Evolutionary conservation across 495 filamentous ascomycete genomes (phyloP).

Genomic region (Podospora pseudoanserina): DNA sequence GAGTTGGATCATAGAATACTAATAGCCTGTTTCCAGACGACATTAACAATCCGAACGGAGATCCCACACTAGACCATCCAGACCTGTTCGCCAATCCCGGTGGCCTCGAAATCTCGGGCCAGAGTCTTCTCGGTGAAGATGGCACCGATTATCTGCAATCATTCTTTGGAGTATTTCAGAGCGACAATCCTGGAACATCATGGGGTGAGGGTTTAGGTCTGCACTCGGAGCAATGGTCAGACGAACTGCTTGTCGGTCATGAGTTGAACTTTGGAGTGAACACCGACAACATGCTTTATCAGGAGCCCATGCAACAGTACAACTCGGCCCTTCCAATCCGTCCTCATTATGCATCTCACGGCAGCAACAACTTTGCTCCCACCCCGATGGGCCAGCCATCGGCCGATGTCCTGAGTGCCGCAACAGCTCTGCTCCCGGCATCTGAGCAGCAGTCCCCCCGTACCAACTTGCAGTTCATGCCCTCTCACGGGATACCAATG

Average conservation of each 20-base stretch:
- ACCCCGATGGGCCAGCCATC: slow-evolving; percentile 18
- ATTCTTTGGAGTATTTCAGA: background rate
- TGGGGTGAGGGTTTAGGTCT: background rate
- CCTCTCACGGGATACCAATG: background rate
- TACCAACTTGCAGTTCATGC: background rate
- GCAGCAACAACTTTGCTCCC: slow-evolving; percentile 6
- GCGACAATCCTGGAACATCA: background rate
- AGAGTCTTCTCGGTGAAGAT: background rate
- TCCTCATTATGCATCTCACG: background rate
- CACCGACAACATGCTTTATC: background rate
- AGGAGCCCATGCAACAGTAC: background rate
- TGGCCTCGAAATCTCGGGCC: background rate
- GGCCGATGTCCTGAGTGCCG: slow-evolving; percentile 48
- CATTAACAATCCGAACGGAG: background rate
- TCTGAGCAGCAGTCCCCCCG: background rate
- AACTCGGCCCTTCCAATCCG: background rate
- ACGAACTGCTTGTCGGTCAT: background rate
- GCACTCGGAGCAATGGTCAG: background rate
- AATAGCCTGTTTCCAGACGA: background rate
- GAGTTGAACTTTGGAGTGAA: background rate
- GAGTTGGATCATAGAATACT: background rate
- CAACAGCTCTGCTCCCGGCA: slow-evolving; percentile 21
- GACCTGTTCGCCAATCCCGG: background rate
- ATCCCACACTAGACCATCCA: background rate
- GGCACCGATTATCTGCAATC: background rate